A percentile compares a stretch with the other conserved stretches of the same genome.
phyloP scores from a whole-genome alignment of 2,329 filamentous ascomycete genomes.

The Gliomastix tumulicola region DNA sequence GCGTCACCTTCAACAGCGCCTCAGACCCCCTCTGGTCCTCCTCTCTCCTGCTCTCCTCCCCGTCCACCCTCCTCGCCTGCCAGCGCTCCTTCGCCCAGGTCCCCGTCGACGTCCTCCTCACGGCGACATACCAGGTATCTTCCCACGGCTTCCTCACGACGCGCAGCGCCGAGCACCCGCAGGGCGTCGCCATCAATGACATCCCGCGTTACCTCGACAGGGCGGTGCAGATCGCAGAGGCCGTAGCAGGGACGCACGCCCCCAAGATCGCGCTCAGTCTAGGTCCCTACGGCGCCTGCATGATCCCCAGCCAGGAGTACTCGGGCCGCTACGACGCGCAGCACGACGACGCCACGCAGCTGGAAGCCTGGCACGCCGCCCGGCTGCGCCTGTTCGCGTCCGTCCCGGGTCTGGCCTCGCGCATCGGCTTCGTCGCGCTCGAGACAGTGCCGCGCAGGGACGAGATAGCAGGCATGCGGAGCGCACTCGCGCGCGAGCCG shows the following conservation, averaged over 20 bases:
- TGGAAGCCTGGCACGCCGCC: conserved; percentile 50
- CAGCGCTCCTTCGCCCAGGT: conserved; percentile 48
- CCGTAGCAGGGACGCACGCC: not conserved
- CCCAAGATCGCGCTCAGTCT: conserved; percentile 49
- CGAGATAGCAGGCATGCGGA: conserved; percentile 52
- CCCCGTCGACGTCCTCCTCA: conserved; percentile 57
- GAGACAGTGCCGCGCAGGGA: conserved; percentile 60
- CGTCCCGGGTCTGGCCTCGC: conserved; percentile 18
- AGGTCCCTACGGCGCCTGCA: conserved; percentile 61
- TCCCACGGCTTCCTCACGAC: conserved; percentile 48
- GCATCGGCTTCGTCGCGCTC: conserved; percentile 50
- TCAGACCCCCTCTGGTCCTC: conserved; percentile 59
- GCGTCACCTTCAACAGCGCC: conserved; percentile 39
- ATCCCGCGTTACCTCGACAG: conserved; percentile 33
- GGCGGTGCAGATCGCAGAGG: conserved; percentile 35
- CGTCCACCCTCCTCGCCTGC: conserved; percentile 42
- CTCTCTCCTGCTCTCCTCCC: conserved; percentile 51
- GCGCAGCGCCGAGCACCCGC: conserved; percentile 27
- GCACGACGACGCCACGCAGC: conserved; percentile 31
- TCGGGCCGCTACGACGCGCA: conserved; percentile 49
- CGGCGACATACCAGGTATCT: conserved; percentile 62
- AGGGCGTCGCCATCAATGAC: conserved; percentile 30
- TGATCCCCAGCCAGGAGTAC: conserved; percentile 61
- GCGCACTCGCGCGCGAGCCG: conserved; percentile 23
- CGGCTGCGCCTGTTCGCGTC: conserved; percentile 41